phyloP scores from a whole-genome alignment of 306 rosid genomes.

The Phaseolus lunatus region DNA sequence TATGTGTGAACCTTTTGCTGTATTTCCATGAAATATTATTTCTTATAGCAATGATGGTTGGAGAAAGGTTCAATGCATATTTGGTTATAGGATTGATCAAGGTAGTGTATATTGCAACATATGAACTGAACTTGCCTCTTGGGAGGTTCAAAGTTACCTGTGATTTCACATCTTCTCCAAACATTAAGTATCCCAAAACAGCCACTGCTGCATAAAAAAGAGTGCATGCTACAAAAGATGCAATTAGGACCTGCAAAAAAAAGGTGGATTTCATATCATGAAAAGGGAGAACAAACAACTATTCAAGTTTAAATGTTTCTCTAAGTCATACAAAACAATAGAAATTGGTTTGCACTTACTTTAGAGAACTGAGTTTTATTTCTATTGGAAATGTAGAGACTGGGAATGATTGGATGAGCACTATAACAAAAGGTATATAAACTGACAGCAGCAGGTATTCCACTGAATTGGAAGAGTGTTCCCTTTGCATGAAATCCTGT shows the following conservation, averaged over 20 bases:
- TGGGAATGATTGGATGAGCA: constrained; percentile 84
- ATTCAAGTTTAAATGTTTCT: no score
- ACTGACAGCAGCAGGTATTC: constrained; percentile 69
- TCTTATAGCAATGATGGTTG: constrained; percentile 58
- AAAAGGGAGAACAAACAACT: no score
- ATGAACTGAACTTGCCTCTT: constrained; percentile 58
- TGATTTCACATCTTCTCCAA: constrained; percentile 66
- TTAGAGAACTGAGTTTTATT: constrained; percentile 67
- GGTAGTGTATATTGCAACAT: constrained; percentile 71
- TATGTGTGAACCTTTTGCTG: constrained; percentile 47
- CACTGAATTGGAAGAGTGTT: constrained; percentile 52
- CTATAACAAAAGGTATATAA: constrained; percentile 78
- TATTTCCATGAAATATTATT: constrained; percentile 40
- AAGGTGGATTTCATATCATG: neutral
- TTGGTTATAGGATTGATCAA: constrained; percentile 71
- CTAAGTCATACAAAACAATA: no score
- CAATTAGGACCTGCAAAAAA: constrained; percentile 57
- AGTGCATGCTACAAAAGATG: constrained; percentile 66
- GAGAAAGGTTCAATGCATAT: constrained; percentile 75
- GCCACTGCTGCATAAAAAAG: constrained; percentile 72
- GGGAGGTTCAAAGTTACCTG: constrained; percentile 77
- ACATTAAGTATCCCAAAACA: constrained; percentile 66
- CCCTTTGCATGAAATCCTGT: constrained; percentile 72
- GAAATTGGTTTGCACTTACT: no score
- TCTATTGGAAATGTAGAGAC: constrained; percentile 70